phyloP scores from a whole-genome alignment of 306 rosid species.

The Casuarina glauca region DNA sequence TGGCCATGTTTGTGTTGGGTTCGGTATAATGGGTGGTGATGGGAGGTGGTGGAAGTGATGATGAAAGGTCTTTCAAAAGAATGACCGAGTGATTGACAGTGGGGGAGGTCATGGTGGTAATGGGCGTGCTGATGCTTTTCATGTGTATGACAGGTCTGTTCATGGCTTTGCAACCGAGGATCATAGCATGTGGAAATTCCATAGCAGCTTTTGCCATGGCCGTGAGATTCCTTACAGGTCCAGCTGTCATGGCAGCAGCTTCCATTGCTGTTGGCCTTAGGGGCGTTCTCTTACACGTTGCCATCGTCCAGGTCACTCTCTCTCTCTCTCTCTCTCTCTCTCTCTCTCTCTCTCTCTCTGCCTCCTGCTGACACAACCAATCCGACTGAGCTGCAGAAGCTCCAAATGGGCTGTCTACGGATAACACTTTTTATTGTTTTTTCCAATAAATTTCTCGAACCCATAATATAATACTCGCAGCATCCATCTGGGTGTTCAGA shows the following conservation, averaged over 20 bases:
- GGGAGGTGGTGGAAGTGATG: constrained; percentile 46
- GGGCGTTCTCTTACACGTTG: constrained; percentile 85
- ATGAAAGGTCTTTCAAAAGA: constrained; percentile 58
- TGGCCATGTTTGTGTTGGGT: constrained; percentile 33
- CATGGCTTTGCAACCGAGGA: constrained; percentile 99
- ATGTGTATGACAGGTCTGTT: constrained; percentile 66
- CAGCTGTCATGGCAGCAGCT: constrained; percentile 99
- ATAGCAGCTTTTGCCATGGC: constrained; percentile 88
- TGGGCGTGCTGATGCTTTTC: constrained; percentile 36
- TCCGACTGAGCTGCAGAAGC: constrained; percentile 33
- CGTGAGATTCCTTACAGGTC: constrained; percentile 97
- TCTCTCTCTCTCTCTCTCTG: too few relatives aligned
- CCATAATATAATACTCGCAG: background rate
- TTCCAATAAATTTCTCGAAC: background rate
- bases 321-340: constrained; percentile 5
- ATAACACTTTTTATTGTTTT: constrained; percentile 40
- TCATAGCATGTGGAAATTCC: constrained; percentile 97
- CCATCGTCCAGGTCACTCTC: constrained; percentile 79
- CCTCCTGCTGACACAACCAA: constrained; percentile 49
- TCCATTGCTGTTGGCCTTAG: constrained; percentile 91
- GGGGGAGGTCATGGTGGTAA: constrained; percentile 25
- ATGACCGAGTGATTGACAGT: constrained; percentile 35
- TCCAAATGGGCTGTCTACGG: constrained; percentile 30
- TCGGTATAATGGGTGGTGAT: constrained; percentile 26
- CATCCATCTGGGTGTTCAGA: constrained; percentile 18